Evolutionary conservation across 2,329 filamentous ascomycete genomes (phyloP), one percentile per base, ranked within the genome.

Genomic region (Botrytis paeoniae): DNA sequence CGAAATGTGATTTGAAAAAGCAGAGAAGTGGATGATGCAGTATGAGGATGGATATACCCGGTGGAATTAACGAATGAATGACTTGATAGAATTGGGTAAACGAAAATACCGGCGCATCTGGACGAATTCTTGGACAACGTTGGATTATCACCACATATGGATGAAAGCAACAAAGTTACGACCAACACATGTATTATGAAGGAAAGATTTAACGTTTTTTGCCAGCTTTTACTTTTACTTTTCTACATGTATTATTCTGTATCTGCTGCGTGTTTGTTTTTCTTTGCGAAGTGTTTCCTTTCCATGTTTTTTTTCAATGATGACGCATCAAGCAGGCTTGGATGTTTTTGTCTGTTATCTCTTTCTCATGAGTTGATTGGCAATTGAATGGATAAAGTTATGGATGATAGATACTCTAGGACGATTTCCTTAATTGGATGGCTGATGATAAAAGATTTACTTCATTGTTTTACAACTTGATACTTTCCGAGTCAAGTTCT

Each of bases 1-100:
- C 61, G 43, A 32, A 69, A 72, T 29, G 39, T 72, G 39, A 66
- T 72, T 37, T 72, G 41, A 72, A 20, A 59, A 22, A 3, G 32
- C 9, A 39, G 43, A 22, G n/a, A 29, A 37, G 16, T 35, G n/a
- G 16, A 7, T 37, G 12, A 35, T 43, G 25, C 54, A 29, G 32
- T 37, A 43, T n/a, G 66, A 43, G 37, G 66, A 69, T 61, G 43
- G 66, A 45, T 61, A 69, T 69, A 69, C 66, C 66, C 54, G n/a
- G 51, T 57, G 65, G n/a, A 41, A 35, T 37, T 37, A 32, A 43
- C 59, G 51, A 69, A 61, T 45, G 54, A 61, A 69, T 61, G 66
- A 69, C 25, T 22, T 68, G 18, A 66, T 57, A 22, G 35, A 68
- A 29, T 68, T 41, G 35, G 12, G 43, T n/a, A 9, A 57, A 32